Base-by-base conservation (phyloP, 345 rosid genomes). In the Melaleuca alternifolia region DNA sequence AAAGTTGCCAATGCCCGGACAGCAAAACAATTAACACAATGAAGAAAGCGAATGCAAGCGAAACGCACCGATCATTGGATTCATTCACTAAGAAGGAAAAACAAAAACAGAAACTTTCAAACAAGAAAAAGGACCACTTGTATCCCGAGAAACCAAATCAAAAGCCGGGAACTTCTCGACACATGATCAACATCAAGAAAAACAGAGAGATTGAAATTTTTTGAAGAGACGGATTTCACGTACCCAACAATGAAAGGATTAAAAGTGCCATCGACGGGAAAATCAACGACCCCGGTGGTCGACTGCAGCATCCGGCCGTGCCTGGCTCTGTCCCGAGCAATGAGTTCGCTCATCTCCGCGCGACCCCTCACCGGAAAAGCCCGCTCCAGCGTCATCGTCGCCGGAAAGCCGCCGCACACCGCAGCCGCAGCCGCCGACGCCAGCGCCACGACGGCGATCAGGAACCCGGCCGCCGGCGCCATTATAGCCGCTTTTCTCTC, bases 171-270 rank as follows among this genome's bases (percentile, higher is more conserved):
- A 46, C 51, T 88, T 6, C 12, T 24, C 28, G 61, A 50, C 26
- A 15, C 51, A 62, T 30, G 52, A 59, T 16, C 41, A 23, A 18
- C 50, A 7, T 81, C 41, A 81, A 52, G 3, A 28, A 54, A 62
- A 46, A 46, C 15, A 37, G n/a, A 51, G 28, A 86, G 46, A 84
- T 20, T 10, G 48, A 18, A 71, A 71, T 33, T 10, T 33, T 16
- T 16, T 11, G 46, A 71, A 82, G 54, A n/a, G 54, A n/a, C 3
- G n/a, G 50, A 28, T 82, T 51, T 51, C 52, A 82, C 3, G 15
- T 95, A 97, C 99, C 99, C 99, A 89, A 94, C 98, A 50, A 91
- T 86, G 89, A 88, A 93, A 57, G 99, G 99, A 93, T 95, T 94
- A 89, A 91, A 96, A 37, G 97, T 94, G 83, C 99, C 99, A 6